These are phyloP conservation scores for Mycena venus DNA, from an alignment of 768 basidiomycete species.

Conservation along the genomic window DNA sequence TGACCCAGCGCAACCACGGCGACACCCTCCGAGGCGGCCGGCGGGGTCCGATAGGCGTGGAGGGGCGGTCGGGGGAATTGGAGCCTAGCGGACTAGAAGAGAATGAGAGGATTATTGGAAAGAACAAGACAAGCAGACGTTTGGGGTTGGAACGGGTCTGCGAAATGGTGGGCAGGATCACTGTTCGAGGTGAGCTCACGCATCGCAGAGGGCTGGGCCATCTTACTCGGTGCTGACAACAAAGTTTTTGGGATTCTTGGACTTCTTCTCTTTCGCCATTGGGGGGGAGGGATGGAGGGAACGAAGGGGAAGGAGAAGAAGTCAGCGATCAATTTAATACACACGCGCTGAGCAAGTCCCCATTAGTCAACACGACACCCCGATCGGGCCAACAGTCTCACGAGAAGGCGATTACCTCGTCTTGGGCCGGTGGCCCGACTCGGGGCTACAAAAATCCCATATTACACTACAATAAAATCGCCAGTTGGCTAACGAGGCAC, in stretches of 20 bases:
- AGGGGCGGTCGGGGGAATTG: constrained; percentile 49
- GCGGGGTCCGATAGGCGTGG: constrained; percentile 45
- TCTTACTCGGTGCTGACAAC: constrained; percentile 15
- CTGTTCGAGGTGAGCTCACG: not conserved
- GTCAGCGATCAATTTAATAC: no score
- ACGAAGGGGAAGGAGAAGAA: no score
- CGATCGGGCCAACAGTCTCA: no score
- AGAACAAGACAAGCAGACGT: constrained; percentile 58
- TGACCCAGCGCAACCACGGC: constrained; percentile 77
- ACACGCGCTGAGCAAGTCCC: no score
- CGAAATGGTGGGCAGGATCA: constrained; percentile 62
- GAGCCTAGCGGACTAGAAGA: constrained; percentile 55
- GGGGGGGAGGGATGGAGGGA: no score
- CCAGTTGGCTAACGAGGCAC: no score
- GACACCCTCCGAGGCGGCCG: constrained; percentile 36
- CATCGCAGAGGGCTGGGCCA: no score
- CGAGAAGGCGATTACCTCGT: no score
- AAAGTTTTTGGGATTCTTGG: not conserved
- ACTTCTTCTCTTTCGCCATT: not conserved
- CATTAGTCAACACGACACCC: no score
- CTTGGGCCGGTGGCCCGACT: no score
- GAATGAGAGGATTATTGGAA: constrained; percentile 19
- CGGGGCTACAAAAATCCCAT: no score
- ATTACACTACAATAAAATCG: no score
- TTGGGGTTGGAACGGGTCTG: constrained; percentile 73